phyloP scores from a whole-genome alignment of 2,329 filamentous ascomycete species.

The Hypoxylon sp. region DNA sequence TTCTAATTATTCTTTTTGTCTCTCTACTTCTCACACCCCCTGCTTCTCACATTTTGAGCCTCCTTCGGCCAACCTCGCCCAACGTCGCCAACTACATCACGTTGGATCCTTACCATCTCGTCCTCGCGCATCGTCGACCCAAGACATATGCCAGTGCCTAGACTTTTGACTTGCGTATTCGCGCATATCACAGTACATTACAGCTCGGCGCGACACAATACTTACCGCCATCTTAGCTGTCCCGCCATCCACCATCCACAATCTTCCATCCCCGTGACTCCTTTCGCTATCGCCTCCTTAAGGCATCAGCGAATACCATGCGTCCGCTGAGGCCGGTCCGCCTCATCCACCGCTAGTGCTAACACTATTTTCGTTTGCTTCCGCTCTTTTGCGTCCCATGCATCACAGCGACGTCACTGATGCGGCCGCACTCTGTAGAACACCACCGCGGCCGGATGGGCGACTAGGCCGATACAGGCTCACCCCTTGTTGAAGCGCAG shows the following conservation, averaged over 20 bases:
- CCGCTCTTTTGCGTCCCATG: conserved; percentile 40
- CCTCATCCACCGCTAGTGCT: conserved; percentile 36
- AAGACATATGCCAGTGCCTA: conserved; percentile 32
- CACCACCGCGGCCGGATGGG: conserved; percentile 17
- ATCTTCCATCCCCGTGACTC: conserved; percentile 35
- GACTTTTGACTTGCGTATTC: conserved; percentile 30
- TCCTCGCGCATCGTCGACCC: conserved; percentile 29
- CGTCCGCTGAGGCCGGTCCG: conserved; percentile 11
- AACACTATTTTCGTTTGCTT: conserved; percentile 17
- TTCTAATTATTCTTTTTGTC: conserved; percentile 8
- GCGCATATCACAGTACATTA: conserved; percentile 41
- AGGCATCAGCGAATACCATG: conserved; percentile 29
- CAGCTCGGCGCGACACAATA: conserved; percentile 42
- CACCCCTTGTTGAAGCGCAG: conserved; percentile 20
- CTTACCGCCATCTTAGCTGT: conserved; percentile 44
- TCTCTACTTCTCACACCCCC: conserved; percentile 5
- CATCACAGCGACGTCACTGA: conserved; percentile 39
- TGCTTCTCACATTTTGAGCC: conserved; percentile 36
- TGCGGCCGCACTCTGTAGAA: conserved; percentile 1
- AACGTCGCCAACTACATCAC: conserved; percentile 22
- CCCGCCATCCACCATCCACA: conserved; percentile 37
- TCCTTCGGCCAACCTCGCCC: conserved; percentile 31
- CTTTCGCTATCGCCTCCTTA: conserved; percentile 22
- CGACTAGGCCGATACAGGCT: conserved; percentile 22
- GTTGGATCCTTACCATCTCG: conserved; percentile 21